A percentile compares a stretch with the other conserved stretches of the same genome.
Conservation (phyloP, 202 grass and related monocot species). For the Zizania palustris region DNA sequence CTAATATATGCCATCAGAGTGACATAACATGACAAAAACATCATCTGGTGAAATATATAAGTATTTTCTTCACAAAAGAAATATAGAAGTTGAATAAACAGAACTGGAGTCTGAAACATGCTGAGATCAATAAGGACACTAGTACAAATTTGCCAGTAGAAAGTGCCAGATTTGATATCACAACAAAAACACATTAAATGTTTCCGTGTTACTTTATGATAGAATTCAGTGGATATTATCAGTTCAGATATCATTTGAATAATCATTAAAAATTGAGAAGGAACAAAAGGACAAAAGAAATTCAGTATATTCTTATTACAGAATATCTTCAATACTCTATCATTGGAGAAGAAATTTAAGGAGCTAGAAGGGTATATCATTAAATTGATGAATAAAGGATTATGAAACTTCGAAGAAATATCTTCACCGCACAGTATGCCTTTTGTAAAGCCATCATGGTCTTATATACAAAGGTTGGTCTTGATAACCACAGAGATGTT, state of each 20-base stretch:
- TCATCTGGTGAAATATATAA: neutral
- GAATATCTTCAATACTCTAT: conserved; percentile 28
- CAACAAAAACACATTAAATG: conserved; percentile 16
- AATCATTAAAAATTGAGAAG: conserved; percentile 6
- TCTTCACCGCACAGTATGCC: conserved; percentile 7
- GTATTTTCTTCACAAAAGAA: conserved; percentile 13
- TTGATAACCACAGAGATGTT: conserved; percentile 30
- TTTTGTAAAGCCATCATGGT: conserved; percentile 27
- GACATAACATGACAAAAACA: conserved; percentile 9
- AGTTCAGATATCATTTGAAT: conserved; percentile 29
- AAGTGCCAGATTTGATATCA: conserved; percentile 3
- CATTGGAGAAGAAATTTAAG: conserved; percentile 18
- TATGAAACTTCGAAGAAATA: conserved; percentile 27
- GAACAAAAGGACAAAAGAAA: conserved; percentile 27
- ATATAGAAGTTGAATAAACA: neutral
- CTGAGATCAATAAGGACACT: conserved; percentile 16
- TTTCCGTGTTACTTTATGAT: neutral
- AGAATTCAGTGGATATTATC: conserved; percentile 23
- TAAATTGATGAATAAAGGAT: conserved; percentile 33
- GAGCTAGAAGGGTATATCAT: conserved; percentile 15
- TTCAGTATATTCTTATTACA: conserved; percentile 22
- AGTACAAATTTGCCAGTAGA: conserved; percentile 26
- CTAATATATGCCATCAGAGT: neutral
- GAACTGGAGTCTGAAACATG: neutral
- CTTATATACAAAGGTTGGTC: conserved; percentile 38